phyloP scores from a whole-genome alignment of 2,329 filamentous ascomycete species.

The Aspergillus flavus region DNA sequence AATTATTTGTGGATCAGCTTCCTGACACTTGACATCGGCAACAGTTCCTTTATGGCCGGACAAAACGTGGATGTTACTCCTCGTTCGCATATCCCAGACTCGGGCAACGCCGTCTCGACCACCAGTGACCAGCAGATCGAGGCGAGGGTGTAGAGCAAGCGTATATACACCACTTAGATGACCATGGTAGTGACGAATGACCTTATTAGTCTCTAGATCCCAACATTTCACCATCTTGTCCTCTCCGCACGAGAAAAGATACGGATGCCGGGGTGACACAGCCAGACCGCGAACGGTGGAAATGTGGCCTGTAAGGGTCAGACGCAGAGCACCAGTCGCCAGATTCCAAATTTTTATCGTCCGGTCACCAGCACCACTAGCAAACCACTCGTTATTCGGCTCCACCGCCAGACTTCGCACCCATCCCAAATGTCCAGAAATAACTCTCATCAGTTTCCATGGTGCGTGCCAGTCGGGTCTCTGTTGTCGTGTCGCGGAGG shows the following conservation, averaged over 20 bases:
- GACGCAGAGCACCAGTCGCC: conserved; percentile 77
- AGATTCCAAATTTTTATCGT: conserved; percentile 99
- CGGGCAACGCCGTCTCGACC: conserved; percentile 91
- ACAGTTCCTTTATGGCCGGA: conserved; percentile 90
- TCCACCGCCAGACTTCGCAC: conserved; percentile 87
- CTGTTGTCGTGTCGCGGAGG: conserved; percentile 63
- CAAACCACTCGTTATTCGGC: conserved; percentile 97
- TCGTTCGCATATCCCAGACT: conserved; percentile 98
- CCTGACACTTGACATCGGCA: conserved; percentile 86
- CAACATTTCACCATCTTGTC: conserved; percentile 99
- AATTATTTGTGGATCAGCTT: conserved; percentile 94
- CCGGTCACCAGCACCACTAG: conserved; percentile 88
- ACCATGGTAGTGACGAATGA: conserved; percentile 96
- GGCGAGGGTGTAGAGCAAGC: conserved; percentile 85
- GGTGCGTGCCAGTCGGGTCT: conserved; percentile 96
- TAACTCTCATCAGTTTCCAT: conserved; percentile 98
- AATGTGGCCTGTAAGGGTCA: conserved; percentile 93
- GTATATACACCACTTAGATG: conserved; percentile 96
- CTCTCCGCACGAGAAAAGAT: conserved; percentile 95
- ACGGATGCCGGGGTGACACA: conserved; percentile 90
- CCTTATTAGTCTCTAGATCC: conserved; percentile 99
- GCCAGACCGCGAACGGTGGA: conserved; percentile 90
- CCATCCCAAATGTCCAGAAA: conserved; percentile 95
- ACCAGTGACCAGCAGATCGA: conserved; percentile 93
- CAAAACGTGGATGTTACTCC: conserved; percentile 93